A percentile compares a stretch with the other conserved stretches of the same genome.
Conservation (phyloP, 176 grass and related monocot genomes). For the Oryza meridionalis region DNA sequence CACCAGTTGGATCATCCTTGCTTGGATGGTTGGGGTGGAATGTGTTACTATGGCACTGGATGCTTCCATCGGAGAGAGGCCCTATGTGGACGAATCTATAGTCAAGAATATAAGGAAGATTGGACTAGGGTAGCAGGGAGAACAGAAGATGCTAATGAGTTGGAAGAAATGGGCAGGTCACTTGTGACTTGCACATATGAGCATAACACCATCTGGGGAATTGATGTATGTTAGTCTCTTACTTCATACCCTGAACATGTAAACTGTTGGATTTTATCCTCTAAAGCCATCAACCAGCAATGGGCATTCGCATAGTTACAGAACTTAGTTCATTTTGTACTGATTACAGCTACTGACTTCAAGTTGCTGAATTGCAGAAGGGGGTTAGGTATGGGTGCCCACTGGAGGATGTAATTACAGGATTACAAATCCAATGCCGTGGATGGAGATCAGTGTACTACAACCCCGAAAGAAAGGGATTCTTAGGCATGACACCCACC, state of each 20-base stretch:
- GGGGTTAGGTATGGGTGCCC: slow-evolving; percentile 74
- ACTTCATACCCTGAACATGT: slow-evolving; percentile 4
- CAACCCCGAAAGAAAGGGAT: slow-evolving; percentile 52
- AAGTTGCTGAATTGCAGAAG: slow-evolving; percentile 60
- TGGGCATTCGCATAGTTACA: background rate
- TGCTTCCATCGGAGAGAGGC: slow-evolving; percentile 77
- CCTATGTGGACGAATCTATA: slow-evolving; percentile 58
- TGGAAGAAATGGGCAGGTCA: slow-evolving; percentile 60
- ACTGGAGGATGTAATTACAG: slow-evolving; percentile 81
- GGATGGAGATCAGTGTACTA: slow-evolving; percentile 75
- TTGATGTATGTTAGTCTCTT: slow-evolving; percentile 49
- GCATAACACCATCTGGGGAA: slow-evolving; percentile 68
- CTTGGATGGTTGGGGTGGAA: slow-evolving; percentile 71
- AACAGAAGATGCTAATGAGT: slow-evolving; percentile 39
- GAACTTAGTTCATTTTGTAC: background rate
- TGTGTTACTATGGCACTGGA: slow-evolving; percentile 69
- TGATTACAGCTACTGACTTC: slow-evolving; percentile 11
- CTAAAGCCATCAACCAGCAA: background rate
- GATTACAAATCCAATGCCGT: slow-evolving; percentile 72
- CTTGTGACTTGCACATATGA: slow-evolving; percentile 66
- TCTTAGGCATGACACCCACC: slow-evolving; percentile 63
- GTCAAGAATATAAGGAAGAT: slow-evolving; percentile 49
- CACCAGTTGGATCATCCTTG: slow-evolving; percentile 71
- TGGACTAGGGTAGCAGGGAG: slow-evolving; percentile 36
- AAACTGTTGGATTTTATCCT: background rate